Base-by-base conservation (phyloP, 768 basidiomycete genomes). In the Brasilioporus rufonigricans region DNA sequence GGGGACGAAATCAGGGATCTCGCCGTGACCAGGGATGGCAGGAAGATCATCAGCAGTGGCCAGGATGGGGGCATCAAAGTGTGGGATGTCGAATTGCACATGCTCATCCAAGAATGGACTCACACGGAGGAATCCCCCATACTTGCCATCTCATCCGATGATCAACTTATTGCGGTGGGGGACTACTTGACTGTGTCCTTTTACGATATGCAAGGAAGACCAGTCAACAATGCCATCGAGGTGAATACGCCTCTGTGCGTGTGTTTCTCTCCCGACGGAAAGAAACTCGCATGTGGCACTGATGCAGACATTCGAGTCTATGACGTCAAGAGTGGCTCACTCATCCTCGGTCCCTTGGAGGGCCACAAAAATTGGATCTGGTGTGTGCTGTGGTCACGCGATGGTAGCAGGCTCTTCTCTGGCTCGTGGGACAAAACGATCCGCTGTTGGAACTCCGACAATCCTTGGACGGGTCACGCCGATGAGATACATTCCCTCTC, bases 321-420 rank as follows among this genome's bases (percentile, higher is more conserved):
- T 8, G 54, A 56, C 14, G 21, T 58, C 14, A 14, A 48, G 40
- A 23, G 13, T 10, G 23, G 40, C 4, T 7, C 0, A 10, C 48
- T 35, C 8, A 0, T 52, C 40, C n/a, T 53, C 12, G 29, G 41
- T 36, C 54, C 35, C 0, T 10, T 50, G 7, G 1, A n/a, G 1
- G 38, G 31, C 8, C n/a, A 41, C 24, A 23, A 7, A 12, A n/a
- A 18, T 14, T 4, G 7, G 1, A 13, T 44, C 12, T 0, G 14
- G 0, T 13, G 32, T 14, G 18, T 63, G 5, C n/a, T 48, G 4
- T 64, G 63, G 62, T 57, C 63, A 16, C 46, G 0, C 4, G 59
- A 61, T 31, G 62, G 62, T 4, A 51, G 23, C 36, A 50, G 10
- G 4, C 19, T 64, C 13, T 61, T 53, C 44, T 54, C 59, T 27